phyloP scores from a whole-genome alignment of 106 monocot species.

The Acorus gramineus region DNA sequence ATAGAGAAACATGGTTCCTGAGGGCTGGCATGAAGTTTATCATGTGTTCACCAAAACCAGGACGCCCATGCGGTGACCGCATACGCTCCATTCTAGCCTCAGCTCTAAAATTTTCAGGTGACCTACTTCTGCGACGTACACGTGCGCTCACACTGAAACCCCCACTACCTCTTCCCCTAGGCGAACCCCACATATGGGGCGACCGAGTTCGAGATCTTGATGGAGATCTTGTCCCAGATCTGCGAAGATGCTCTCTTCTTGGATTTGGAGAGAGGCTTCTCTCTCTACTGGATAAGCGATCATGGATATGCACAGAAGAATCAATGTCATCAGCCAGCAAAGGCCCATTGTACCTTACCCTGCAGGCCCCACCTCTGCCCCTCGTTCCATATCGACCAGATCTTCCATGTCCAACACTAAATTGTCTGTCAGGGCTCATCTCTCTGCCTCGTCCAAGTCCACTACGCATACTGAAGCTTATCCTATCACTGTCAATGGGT shows the following conservation, averaged over 20 bases:
- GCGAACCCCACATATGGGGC: slow-evolving; percentile 45
- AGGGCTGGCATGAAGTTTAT: slow-evolving; percentile 13
- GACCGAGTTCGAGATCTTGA: slow-evolving; percentile 76
- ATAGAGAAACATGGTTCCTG: slow-evolving; percentile 25
- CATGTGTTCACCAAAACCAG: slow-evolving; percentile 23
- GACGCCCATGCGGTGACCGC: slow-evolving; percentile 21
- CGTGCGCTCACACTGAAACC: slow-evolving; percentile 15
- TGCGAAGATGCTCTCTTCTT: slow-evolving; percentile 27
- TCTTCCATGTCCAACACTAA: slow-evolving; percentile 15
- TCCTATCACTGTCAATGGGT: slow-evolving; percentile 27
- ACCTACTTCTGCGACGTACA: slow-evolving; percentile 24
- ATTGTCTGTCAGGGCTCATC: slow-evolving; percentile 24
- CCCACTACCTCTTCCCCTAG: slow-evolving; percentile 23
- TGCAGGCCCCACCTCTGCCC: slow-evolving; percentile 9
- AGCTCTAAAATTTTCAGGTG: slow-evolving; percentile 26
- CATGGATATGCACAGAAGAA: slow-evolving; percentile 11
- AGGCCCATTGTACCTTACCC: slow-evolving; percentile 22
- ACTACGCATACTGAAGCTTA: too few species aligned
- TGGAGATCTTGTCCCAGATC: slow-evolving; percentile 35
- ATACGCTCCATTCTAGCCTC: slow-evolving; percentile 13
- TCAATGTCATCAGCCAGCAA: slow-evolving; percentile 16
- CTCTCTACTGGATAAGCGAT: slow-evolving; percentile 25
- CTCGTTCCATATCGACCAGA: slow-evolving; percentile 23
- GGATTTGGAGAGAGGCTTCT: slow-evolving; percentile 40
- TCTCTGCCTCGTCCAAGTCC: slow-evolving; percentile 26